Conservation (phyloP, 2,329 filamentous ascomycete genomes). For the Knufia petricola region DNA sequence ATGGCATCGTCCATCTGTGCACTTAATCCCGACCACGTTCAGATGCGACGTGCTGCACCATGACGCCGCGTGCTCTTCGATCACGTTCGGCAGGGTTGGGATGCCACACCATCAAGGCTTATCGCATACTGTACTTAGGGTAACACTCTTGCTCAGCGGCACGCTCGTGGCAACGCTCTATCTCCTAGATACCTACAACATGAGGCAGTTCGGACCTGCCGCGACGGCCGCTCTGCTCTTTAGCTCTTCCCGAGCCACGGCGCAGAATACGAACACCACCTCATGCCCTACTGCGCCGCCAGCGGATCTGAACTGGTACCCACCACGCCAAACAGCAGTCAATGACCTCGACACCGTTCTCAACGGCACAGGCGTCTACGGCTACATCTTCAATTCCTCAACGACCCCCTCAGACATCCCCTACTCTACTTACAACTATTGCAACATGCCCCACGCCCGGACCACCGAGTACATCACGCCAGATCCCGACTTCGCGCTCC, state of each 20-base stretch:
- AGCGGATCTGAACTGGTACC: constrained; percentile 46
- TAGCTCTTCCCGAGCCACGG: not conserved
- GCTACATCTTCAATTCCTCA: constrained; percentile 64
- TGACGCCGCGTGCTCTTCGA: not conserved
- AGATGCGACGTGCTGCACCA: not conserved
- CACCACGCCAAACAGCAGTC: constrained; percentile 46
- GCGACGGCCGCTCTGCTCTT: not conserved
- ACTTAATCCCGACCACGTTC: not conserved
- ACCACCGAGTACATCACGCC: constrained; percentile 52
- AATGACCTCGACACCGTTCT: constrained; percentile 54
- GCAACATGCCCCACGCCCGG: constrained; percentile 81
- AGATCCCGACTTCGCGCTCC: constrained; percentile 49
- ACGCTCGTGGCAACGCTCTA: not conserved
- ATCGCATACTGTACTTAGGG: not conserved
- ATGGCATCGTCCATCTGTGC: not conserved
- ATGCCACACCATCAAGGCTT: constrained; percentile 1
- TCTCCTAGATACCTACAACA: not conserved
- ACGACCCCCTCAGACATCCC: constrained; percentile 41
- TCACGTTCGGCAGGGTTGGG: not conserved
- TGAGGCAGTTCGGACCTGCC: not conserved
- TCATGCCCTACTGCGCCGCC: not conserved
- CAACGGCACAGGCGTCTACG: constrained; percentile 54
- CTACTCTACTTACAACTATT: constrained; percentile 67
- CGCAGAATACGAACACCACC: not conserved
- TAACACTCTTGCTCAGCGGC: not conserved